Conservation (phyloP, 2,329 filamentous ascomycete genomes). For the Apiospora rasikravindrae region DNA sequence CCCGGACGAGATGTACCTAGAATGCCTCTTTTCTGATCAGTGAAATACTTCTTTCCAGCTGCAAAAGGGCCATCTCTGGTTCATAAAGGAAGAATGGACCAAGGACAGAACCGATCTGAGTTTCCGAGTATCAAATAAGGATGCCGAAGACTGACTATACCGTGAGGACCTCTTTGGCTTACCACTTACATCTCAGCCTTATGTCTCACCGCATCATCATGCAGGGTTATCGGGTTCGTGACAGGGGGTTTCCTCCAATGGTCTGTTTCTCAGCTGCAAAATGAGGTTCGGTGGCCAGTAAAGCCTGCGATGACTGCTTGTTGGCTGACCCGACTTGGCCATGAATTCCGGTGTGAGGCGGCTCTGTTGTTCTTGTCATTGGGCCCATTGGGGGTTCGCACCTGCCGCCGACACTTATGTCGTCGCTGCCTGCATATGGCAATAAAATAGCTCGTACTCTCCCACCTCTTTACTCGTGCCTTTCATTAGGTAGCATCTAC, state of each 20-base stretch:
- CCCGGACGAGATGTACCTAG: background rate
- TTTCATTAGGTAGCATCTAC: background rate
- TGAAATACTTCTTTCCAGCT: no score
- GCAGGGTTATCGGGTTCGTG: background rate
- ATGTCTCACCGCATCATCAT: slow-evolving; percentile 8
- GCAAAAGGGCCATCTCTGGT: no score
- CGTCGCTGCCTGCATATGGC: background rate
- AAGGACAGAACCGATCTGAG: background rate
- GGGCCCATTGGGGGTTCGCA: background rate
- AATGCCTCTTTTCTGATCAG: background rate
- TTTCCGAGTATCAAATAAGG: background rate
- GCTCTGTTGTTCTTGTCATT: background rate
- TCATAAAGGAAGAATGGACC: no score
- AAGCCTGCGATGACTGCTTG: background rate
- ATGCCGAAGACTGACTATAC: background rate
- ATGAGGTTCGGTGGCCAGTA: background rate
- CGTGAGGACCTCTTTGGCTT: background rate
- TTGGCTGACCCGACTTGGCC: background rate
- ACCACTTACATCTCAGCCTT: slow-evolving; percentile 3
- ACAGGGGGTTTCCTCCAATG: background rate
- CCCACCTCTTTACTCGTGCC: background rate
- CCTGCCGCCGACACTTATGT: background rate
- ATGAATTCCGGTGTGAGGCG: background rate
- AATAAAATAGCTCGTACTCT: background rate
- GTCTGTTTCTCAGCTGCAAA: background rate